A percentile compares a stretch with the other conserved stretches of the same genome.
These are phyloP conservation scores for Colletotrichum musicola DNA, from an alignment of 2,329 filamentous ascomycete genomes.

Conservation along the genomic window DNA sequence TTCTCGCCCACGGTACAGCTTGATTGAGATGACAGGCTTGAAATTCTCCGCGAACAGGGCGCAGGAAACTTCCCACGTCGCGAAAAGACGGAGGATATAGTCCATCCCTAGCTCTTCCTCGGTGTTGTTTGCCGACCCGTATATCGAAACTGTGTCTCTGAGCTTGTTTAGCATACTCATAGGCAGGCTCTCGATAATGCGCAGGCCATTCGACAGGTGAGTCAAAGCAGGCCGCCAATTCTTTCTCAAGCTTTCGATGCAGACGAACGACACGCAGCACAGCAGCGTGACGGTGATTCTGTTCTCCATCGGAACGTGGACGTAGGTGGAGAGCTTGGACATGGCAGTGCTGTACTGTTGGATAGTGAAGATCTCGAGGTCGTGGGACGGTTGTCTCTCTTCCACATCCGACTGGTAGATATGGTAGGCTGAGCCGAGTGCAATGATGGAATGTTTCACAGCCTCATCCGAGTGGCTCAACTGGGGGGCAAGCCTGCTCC, in stretches of 20 bases:
- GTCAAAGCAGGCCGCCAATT: conserved; percentile 44
- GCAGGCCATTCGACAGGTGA: conserved; percentile 48
- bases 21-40: conserved; percentile 40
- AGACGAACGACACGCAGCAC: conserved; percentile 50
- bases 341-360: conserved; percentile 55
- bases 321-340: conserved; percentile 41
- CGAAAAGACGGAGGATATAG: conserved; percentile 42
- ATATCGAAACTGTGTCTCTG: background rate
- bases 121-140: background rate
- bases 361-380: conserved; percentile 52
- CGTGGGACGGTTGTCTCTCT: conserved; percentile 40
- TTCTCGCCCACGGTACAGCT: conserved; percentile 38
- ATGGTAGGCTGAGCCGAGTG: conserved; percentile 49
- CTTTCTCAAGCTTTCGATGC: conserved; percentile 46
- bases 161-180: conserved; percentile 31
- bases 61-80: conserved; percentile 42
- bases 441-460: conserved; percentile 50
- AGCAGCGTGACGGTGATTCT: conserved; percentile 45
- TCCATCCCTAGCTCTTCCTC: conserved; percentile 37
- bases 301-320: conserved; percentile 42
- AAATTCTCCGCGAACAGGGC: conserved; percentile 41
- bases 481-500: conserved; percentile 47
- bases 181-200: conserved; percentile 47
- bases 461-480: conserved; percentile 47
- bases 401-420: conserved; percentile 41